Conservation (phyloP, 768 basidiomycete genomes). For the Serpula lacrymans region DNA sequence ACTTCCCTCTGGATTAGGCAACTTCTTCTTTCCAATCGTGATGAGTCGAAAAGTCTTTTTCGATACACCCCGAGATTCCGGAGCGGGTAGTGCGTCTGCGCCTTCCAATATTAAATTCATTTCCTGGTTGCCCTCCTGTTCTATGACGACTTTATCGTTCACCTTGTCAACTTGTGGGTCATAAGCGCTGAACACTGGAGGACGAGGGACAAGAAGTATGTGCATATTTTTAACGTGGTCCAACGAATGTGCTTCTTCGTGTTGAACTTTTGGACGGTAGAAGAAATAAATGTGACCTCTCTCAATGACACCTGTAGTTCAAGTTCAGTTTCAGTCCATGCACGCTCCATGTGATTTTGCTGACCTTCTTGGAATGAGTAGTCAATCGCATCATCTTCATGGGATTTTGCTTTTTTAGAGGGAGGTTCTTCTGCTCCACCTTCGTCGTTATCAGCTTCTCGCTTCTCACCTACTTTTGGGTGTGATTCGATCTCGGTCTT, state of each 20-base stretch:
- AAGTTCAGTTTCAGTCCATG: neutral
- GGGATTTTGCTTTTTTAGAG: conserved; percentile 14
- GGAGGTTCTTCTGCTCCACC: conserved; percentile 8
- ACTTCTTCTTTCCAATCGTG: conserved; percentile 54
- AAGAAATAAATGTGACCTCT: conserved; percentile 64
- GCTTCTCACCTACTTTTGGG: conserved; percentile 20
- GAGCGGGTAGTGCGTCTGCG: conserved; percentile 48
- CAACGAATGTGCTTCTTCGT: conserved; percentile 48
- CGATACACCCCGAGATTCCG: conserved; percentile 26
- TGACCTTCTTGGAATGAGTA: conserved; percentile 11
- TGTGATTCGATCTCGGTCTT: conserved; percentile 23
- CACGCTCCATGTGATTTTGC: neutral
- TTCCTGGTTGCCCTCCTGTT: conserved; percentile 28
- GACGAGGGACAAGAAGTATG: conserved; percentile 57
- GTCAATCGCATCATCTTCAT: conserved; percentile 14
- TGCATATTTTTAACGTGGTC: conserved; percentile 58
- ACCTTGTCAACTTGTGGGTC: conserved; percentile 6
- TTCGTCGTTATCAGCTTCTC: conserved; percentile 17
- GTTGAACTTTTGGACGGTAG: conserved; percentile 56
- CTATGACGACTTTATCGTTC: conserved; percentile 5
- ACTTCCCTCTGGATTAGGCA: conserved; percentile 45
- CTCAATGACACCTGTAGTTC: conserved; percentile 49
- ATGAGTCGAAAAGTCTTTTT: conserved; percentile 49
- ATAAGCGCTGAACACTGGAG: conserved; percentile 37
- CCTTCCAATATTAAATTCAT: conserved; percentile 43